phyloP scores from a whole-genome alignment of 75 land plant genomes.

The Chamaecyparis obtusa region DNA sequence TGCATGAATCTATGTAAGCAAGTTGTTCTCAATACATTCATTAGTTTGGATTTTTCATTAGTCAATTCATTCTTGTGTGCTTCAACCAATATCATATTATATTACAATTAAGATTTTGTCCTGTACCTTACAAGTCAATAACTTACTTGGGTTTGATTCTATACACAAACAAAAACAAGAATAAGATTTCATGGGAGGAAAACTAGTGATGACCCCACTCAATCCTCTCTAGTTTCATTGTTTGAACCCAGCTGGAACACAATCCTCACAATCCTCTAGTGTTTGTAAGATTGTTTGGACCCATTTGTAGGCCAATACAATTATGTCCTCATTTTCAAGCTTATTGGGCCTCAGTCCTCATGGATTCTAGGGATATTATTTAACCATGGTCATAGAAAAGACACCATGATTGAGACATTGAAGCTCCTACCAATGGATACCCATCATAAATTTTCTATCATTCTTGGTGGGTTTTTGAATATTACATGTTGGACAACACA shows the following conservation, averaged over 20 bases:
- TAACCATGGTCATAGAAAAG: not conserved
- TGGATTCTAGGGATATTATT: not conserved
- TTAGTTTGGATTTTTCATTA: not conserved
- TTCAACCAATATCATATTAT: too few species aligned
- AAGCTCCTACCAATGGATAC: too few species aligned
- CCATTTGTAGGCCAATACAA: too few species aligned
- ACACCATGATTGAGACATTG: not conserved
- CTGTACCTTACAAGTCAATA: not conserved
- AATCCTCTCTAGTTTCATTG: not conserved
- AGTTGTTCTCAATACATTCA: too few species aligned
- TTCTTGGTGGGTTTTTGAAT: too few species aligned
- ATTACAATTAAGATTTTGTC: not conserved
- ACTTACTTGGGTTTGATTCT: not conserved
- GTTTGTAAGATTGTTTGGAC: too few species aligned
- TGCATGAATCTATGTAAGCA: not conserved
- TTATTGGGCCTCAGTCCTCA: too few species aligned
- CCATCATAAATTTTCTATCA: too few species aligned
- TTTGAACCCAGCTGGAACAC: too few species aligned
- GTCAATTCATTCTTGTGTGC: not conserved
- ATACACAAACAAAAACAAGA: not conserved
- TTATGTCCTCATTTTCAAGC: too few species aligned
- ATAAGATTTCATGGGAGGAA: too few species aligned
- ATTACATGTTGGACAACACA: not conserved
- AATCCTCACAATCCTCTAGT: too few species aligned
- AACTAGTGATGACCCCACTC: not conserved